Conservation (phyloP, 805 yeast species). For the Yarrowia keelungensis region DNA sequence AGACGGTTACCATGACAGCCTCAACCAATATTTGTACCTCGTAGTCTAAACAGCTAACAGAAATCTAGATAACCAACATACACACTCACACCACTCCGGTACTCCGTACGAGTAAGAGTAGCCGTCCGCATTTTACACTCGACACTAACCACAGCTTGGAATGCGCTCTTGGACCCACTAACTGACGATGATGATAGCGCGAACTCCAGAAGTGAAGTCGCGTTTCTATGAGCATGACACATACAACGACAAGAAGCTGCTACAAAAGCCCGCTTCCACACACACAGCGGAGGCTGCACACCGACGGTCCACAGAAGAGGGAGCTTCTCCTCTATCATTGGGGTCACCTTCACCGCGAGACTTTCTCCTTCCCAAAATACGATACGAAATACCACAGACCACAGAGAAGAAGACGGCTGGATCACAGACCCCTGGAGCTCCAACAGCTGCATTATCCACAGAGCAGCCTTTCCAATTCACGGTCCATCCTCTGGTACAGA, state of each 20-base stretch:
- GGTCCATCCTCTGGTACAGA: constrained; percentile 25
- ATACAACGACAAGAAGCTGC: neutral
- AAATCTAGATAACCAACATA: neutral
- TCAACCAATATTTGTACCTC: too few species aligned
- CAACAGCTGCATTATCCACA: neutral
- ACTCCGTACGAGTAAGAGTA: too few species aligned
- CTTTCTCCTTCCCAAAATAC: neutral
- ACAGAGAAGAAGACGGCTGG: neutral
- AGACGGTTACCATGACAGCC: constrained; percentile 14
- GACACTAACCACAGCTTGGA: too few species aligned
- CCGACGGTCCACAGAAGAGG: neutral
- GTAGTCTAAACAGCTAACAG: neutral
- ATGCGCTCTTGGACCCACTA: neutral
- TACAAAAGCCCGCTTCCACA: neutral
- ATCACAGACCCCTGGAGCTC: neutral
- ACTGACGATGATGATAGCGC: neutral
- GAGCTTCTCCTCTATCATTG: neutral
- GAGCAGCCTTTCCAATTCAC: constrained; percentile 12
- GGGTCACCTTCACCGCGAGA: constrained; percentile 16
- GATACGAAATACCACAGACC: neutral
- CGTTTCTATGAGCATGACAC: constrained; percentile 19
- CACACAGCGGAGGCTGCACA: neutral
- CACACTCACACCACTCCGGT: too few species aligned
- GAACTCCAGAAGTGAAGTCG: neutral
- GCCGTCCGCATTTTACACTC: neutral